These are phyloP conservation scores for Colletotrichum magnum DNA, from an alignment of 2,329 filamentous ascomycete genomes.

Conservation along the genomic window DNA sequence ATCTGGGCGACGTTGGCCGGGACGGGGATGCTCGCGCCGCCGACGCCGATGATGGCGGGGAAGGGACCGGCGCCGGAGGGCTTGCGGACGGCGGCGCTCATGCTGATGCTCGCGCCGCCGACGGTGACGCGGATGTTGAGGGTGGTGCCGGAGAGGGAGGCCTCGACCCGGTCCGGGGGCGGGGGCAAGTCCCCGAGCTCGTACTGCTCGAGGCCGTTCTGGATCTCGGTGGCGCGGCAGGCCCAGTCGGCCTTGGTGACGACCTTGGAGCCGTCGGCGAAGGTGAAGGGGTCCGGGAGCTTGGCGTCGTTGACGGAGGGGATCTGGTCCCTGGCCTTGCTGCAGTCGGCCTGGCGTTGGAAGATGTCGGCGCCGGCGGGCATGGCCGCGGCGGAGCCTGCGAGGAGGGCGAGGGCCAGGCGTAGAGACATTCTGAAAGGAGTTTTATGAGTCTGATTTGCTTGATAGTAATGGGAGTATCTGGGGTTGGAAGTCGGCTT, in stretches of 20 bases:
- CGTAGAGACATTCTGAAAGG: slow-evolving; percentile 2
- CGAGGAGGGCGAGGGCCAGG: slow-evolving; percentile 42
- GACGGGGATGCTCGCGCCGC: slow-evolving; percentile 67
- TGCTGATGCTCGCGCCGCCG: slow-evolving; percentile 60
- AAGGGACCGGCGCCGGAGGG: slow-evolving; percentile 60
- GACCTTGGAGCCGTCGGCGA: slow-evolving; percentile 57
- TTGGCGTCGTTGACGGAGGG: slow-evolving; percentile 54
- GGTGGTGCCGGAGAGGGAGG: slow-evolving; percentile 57
- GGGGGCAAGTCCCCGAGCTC: slow-evolving; percentile 64
- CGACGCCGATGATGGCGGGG: slow-evolving; percentile 71
- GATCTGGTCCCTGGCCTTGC: slow-evolving; percentile 49
- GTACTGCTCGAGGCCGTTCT: slow-evolving; percentile 63
- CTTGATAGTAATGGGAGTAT: background rate
- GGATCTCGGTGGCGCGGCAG: slow-evolving; percentile 65
- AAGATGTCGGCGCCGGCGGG: slow-evolving; percentile 50
- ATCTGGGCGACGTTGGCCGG: slow-evolving; percentile 69
- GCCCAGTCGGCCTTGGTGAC: slow-evolving; percentile 61
- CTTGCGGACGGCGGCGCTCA: slow-evolving; percentile 59
- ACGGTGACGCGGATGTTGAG: slow-evolving; percentile 62
- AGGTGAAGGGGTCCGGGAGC: slow-evolving; percentile 65
- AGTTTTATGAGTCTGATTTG: background rate
- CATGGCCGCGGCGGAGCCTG: slow-evolving; percentile 51
- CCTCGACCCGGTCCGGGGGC: slow-evolving; percentile 62
- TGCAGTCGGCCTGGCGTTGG: slow-evolving; percentile 53
- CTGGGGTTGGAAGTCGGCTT: too few species aligned